Percentiles rank a stretch among this genome's conserved stretches.
phyloP scores from a whole-genome alignment of 257 asterid genomes.

The Catharanthus roseus region DNA sequence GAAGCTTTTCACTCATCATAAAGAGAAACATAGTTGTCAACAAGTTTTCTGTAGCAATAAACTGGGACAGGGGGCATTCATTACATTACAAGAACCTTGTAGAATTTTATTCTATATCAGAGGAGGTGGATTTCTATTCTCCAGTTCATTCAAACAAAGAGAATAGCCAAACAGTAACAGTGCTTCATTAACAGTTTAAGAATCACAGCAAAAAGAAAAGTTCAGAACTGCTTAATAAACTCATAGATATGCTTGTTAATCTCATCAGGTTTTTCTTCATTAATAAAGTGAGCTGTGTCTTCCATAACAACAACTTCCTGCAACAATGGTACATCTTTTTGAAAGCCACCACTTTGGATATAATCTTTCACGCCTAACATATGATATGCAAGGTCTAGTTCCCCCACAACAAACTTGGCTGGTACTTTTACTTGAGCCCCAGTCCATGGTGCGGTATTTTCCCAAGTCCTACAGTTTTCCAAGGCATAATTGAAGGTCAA shows the following conservation, averaged over 20 bases:
- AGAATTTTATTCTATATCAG: no score
- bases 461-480: constrained; percentile 7
- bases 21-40: no score
- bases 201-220: no score
- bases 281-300: constrained; percentile 8
- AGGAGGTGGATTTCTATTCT: no score
- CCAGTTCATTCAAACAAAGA: no score
- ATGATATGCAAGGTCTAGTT: constrained; percentile 10
- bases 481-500: no score
- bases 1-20: no score
- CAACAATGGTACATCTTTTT: constrained; percentile 14
- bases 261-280: constrained; percentile 18
- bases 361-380: constrained; percentile 11
- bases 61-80: no score
- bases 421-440: constrained; percentile 14
- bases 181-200: no score
- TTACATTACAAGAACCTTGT: no score
- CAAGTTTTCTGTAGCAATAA: no score
- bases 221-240: constrained; percentile 13
- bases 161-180: no score
- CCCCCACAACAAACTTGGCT: constrained; percentile 12
- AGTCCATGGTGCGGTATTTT: constrained; percentile 16
- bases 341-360: constrained; percentile 4
- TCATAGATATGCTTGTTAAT: constrained; percentile 13
- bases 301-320: constrained; percentile 12